A percentile compares a stretch with the other conserved stretches of the same genome.
These are phyloP conservation scores for Protea cynaroides DNA, from an alignment of 164 flowering plant genomes.

Conservation along the genomic window DNA sequence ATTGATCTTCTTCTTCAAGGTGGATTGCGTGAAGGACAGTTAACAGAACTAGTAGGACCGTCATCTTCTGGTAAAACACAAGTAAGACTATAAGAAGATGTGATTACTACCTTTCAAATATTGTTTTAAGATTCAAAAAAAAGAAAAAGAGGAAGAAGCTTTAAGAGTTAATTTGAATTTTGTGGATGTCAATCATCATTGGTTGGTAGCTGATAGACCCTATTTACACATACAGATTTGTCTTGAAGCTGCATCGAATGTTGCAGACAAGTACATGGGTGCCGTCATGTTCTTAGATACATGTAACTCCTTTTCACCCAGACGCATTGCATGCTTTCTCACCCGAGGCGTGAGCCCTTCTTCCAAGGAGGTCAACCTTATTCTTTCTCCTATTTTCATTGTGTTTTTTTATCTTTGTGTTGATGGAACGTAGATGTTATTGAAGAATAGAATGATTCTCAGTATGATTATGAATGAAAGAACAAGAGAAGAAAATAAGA, in stretches of 20 bases:
- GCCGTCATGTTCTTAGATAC: conserved; percentile 60
- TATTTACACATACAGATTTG: conserved; percentile 45
- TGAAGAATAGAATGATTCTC: background rate
- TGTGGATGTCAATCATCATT: background rate
- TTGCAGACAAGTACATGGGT: conserved; percentile 41
- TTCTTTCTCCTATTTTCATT: background rate
- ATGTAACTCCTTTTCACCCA: conserved; percentile 75
- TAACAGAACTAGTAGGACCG: conserved; percentile 80
- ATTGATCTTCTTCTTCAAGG: conserved; percentile 57
- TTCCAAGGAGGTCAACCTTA: conserved; percentile 27
- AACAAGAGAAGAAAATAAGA: too few species aligned
- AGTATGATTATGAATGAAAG: background rate
- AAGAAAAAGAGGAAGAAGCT: too few species aligned
- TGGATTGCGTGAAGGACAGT: conserved; percentile 54
- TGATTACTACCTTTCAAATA: too few species aligned
- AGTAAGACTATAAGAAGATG: conserved; percentile 25
- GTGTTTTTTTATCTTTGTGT: background rate
- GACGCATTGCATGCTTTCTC: conserved; percentile 42
- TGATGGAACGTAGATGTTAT: background rate
- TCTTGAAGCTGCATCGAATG: conserved; percentile 53
- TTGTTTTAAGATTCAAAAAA: too few species aligned
- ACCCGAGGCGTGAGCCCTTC: conserved; percentile 16
- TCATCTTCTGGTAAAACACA: conserved; percentile 92
- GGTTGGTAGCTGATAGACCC: background rate
- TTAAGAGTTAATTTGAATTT: background rate